These are phyloP conservation scores for Carex kokanica DNA, from an alignment of 176 grass and related monocot genomes.

Conservation along the genomic window DNA sequence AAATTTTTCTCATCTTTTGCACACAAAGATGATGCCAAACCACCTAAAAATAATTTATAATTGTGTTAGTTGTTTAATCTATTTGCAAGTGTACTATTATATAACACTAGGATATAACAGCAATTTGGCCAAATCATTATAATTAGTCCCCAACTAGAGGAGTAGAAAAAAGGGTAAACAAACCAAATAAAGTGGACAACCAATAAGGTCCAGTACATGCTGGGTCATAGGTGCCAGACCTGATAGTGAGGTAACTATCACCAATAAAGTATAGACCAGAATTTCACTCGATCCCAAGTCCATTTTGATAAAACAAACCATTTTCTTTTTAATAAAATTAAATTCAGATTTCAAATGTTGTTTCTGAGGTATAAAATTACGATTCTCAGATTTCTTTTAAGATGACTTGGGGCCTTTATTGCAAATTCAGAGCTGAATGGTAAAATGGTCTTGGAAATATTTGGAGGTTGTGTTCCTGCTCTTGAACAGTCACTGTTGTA, in stretches of 20 bases:
- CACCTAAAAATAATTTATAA: slow-evolving; percentile 39
- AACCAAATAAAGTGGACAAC: background rate
- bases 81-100: background rate
- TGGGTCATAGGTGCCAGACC: background rate
- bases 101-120: background rate
- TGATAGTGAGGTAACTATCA: background rate
- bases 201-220: background rate
- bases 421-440: background rate
- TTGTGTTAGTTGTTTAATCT: slow-evolving; percentile 1
- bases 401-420: background rate
- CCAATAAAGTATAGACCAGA: background rate
- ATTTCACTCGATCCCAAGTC: background rate
- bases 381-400: slow-evolving; percentile 22
- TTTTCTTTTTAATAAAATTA: background rate
- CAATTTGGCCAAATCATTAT: background rate
- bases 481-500: background rate
- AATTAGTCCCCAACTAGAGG: background rate
- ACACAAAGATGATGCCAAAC: slow-evolving; percentile 44
- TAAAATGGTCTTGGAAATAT: background rate
- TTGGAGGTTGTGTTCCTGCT: background rate
- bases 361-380: slow-evolving; percentile 2
- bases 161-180: background rate
- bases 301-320: background rate
- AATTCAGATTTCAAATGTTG: background rate
- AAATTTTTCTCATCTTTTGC: slow-evolving; percentile 72